Evolutionary conservation across 495 filamentous ascomycete genomes (phyloP), one percentile per base, ranked within the genome.

Genomic region (Polyplosphaeria fusca): DNA sequence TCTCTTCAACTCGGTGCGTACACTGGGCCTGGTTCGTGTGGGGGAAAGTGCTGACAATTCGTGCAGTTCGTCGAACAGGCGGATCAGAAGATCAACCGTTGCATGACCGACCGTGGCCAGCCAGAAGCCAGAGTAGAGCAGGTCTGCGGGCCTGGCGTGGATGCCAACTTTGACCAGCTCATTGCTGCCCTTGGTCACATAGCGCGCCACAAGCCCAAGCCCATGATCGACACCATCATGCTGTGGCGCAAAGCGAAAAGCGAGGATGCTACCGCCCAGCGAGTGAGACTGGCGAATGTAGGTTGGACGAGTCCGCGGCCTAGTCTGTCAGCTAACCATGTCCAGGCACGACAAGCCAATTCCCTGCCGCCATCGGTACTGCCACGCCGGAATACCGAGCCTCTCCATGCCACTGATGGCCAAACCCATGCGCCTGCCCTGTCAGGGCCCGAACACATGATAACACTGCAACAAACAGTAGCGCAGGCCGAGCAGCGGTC

Each of bases 151-250:
- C 85, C 88, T 19, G 91, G 91, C 11, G 86, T 84, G 14, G 93
- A 99, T 68, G 78, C 85, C 4, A 82, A 80, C n/a, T 96, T 99
- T 66, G 93, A 99, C 72, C 93, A 96, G 70, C 81, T 96, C 62
- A 91, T 99, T 42, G 85, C 86, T 3, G 92, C 94, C 16, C 76
- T 97, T 42, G 93, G 93, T 22, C 89, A 92, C 70, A 95, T 99
- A 66, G 89, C 90, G 48, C 86, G 89, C 27, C 85, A 87, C 64
- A 95, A 96, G 63, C 94, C 93, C 3, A 96, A 91, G 64, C 87
- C 89, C n/a, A 71, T 98, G 49, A 95, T 98, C 61, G 92, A 97
- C 71, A 89, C 89, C 9, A 86, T 97, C 58, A 97, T 98, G 89
- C 82, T 90, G 19, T 98, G 93, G 93, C 82, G 94, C 37, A 96